Evolutionary conservation across 177 flowering plant species (phyloP).

Genomic region (Vitis hybrid): DNA sequence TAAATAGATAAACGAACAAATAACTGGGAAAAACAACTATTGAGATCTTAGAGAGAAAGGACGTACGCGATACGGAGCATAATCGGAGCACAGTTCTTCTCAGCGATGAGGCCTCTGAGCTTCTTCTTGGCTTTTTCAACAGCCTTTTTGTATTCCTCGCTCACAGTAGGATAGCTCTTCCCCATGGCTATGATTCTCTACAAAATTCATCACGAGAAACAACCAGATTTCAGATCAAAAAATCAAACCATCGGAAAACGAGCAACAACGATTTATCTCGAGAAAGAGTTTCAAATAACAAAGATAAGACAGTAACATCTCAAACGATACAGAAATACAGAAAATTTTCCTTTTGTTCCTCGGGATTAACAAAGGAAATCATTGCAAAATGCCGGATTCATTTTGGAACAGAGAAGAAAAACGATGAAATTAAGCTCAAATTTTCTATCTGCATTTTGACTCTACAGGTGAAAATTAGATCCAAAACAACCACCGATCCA

Average conservation of each 20-base stretch:
- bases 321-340: no score
- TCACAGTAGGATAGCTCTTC: slow-evolving; percentile 73
- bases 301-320: neutral
- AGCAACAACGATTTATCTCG: no score
- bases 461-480: no score
- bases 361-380: no score
- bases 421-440: neutral
- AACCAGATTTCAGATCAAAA: neutral
- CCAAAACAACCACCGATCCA: no score
- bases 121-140: slow-evolving; percentile 74
- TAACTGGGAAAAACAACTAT: neutral
- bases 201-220: neutral
- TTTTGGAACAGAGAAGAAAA: neutral
- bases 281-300: neutral
- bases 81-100: slow-evolving; percentile 85
- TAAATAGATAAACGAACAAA: neutral
- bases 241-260: slow-evolving; percentile 6
- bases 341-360: no score
- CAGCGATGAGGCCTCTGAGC: slow-evolving; percentile 79
- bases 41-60: neutral
- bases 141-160: slow-evolving; percentile 63
- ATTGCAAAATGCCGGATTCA: no score
- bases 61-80: slow-evolving; percentile 87
- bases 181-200: slow-evolving; percentile 42
- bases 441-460: no score